These are phyloP conservation scores for Rosa hybrid DNA, from an alignment of 331 rosid genomes.

Conservation along the genomic window DNA sequence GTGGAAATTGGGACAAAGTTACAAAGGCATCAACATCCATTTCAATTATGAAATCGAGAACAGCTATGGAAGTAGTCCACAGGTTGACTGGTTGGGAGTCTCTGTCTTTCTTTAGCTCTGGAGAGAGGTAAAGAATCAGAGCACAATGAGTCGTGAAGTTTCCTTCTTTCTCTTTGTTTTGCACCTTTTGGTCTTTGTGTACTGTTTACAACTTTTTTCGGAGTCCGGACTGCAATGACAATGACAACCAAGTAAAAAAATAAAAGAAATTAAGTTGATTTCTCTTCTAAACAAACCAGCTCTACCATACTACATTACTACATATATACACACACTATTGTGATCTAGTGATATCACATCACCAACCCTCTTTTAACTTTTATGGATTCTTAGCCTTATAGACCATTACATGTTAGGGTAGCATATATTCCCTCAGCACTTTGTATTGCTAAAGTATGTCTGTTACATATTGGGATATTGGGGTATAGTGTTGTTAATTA, in stretches of 20 bases:
- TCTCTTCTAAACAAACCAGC: background rate
- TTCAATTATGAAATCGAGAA: conserved; percentile 10
- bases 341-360: background rate
- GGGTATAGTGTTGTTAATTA: background rate
- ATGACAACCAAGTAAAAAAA: background rate
- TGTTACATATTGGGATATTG: background rate
- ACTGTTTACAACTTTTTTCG: background rate
- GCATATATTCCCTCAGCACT: background rate
- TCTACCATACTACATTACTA: background rate
- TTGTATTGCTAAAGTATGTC: background rate
- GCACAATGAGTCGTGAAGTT: conserved; percentile 13
- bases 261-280: background rate
- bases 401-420: background rate
- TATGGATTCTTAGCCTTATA: background rate
- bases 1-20: background rate
- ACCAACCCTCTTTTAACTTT: background rate
- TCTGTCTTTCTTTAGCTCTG: background rate
- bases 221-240: conserved; percentile 3
- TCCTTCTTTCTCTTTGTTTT: background rate
- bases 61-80: conserved; percentile 23
- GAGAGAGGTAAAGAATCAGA: background rate
- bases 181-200: background rate
- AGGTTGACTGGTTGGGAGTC: conserved; percentile 30
- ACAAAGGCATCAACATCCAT: background rate
- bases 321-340: background rate